Conservation (phyloP, 2,329 filamentous ascomycete genomes). For the Clonostachys solani region DNA sequence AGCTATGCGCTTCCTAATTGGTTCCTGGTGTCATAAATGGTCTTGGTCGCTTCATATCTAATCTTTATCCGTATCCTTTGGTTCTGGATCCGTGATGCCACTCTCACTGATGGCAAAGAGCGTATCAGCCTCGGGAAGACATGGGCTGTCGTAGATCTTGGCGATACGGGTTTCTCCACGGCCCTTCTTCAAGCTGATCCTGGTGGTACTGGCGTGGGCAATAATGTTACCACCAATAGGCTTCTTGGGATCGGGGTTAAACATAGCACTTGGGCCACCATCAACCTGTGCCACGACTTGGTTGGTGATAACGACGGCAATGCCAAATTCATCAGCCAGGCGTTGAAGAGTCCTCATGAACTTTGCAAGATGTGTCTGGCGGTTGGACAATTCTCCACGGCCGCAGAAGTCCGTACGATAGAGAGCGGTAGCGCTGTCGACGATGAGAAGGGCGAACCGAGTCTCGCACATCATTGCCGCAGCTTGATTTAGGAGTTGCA, state of each 20-base stretch:
- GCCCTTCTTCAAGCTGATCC: constrained; percentile 93
- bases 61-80: constrained; percentile 92
- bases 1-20: too few relatives aligned
- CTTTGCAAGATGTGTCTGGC: constrained; percentile 84
- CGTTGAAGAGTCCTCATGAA: constrained; percentile 83
- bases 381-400: constrained; percentile 91
- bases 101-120: constrained; percentile 97
- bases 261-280: constrained; percentile 94
- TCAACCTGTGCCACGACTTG: constrained; percentile 98
- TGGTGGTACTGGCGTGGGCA: constrained; percentile 92
- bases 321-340: constrained; percentile 81
- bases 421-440: constrained; percentile 91
- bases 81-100: constrained; percentile 91
- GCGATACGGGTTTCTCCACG: constrained; percentile 93
- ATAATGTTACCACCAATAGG: constrained; percentile 99
- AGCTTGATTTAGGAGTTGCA: constrained; percentile 91
- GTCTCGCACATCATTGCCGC: constrained; percentile 99
- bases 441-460: constrained; percentile 89
- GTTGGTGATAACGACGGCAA: constrained; percentile 97
- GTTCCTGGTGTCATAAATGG: background rate
- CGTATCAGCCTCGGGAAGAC: constrained; percentile 92
- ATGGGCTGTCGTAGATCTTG: constrained; percentile 99
- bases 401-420: constrained; percentile 97
- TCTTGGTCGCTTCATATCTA: constrained; percentile 15
- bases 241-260: constrained; percentile 98